Percentiles rank a stretch among this genome's conserved stretches.
phyloP scores from a whole-genome alignment of 805 yeast genomes.

The Kluyveromyces dobzhanskii region DNA sequence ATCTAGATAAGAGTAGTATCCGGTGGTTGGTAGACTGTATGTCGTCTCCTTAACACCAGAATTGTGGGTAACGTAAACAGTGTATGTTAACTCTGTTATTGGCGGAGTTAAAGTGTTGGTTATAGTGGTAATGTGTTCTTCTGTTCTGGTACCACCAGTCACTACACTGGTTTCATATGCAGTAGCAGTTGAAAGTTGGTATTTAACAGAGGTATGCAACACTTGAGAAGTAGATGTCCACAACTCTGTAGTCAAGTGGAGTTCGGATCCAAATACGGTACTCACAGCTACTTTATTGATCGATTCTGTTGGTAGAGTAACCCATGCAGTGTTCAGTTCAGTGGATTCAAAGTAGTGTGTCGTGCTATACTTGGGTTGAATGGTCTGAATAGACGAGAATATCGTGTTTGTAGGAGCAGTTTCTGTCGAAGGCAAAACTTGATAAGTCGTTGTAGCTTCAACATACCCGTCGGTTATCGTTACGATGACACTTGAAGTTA shows the following conservation, averaged over 20 bases:
- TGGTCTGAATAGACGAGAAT: neutral
- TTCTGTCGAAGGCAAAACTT: neutral
- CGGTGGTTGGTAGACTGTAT: neutral
- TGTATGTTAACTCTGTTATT: neutral
- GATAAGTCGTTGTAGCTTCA: neutral
- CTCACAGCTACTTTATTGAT: neutral
- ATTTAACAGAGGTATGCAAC: neutral
- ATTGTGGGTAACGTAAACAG: slow-evolving; percentile 1
- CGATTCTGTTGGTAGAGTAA: neutral
- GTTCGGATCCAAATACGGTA: neutral
- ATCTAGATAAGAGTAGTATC: slow-evolving; percentile 1
- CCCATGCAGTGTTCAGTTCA: neutral
- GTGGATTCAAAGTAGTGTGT: neutral
- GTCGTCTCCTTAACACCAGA: slow-evolving; percentile 1
- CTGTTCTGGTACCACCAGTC: neutral
- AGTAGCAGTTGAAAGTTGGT: neutral
- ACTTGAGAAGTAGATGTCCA: neutral
- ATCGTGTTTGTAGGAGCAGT: neutral
- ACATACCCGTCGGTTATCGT: neutral
- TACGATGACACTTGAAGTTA: neutral
- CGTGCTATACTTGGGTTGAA: neutral
- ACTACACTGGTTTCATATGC: neutral
- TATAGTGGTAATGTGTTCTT: neutral
- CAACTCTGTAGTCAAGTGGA: neutral
- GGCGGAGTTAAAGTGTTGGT: slow-evolving; percentile 5